Conservation (phyloP, 345 rosid genomes). For the Pistacia vera region DNA sequence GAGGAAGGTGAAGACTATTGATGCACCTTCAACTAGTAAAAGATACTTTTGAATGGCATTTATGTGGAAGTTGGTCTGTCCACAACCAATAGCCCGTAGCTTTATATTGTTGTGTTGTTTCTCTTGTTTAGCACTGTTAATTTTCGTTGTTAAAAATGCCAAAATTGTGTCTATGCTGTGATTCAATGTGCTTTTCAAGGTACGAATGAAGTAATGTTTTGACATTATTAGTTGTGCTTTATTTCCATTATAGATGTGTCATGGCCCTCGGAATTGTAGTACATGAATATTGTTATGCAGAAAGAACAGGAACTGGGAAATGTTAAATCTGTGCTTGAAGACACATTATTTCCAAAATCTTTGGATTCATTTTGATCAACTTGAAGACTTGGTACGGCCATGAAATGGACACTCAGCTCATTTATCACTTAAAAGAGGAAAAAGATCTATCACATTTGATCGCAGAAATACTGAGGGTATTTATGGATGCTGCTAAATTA, state of each 20-base stretch:
- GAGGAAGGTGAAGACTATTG: slow-evolving; percentile 62
- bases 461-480: too few relatives aligned
- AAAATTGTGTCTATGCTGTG: background rate
- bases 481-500: too few relatives aligned
- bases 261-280: background rate
- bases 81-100: background rate
- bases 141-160: slow-evolving; percentile 2
- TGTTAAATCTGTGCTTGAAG: too few relatives aligned
- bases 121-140: background rate
- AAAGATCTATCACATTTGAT: too few relatives aligned
- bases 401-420: too few relatives aligned
- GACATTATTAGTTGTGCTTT: background rate
- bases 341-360: too few relatives aligned
- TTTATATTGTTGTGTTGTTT: background rate
- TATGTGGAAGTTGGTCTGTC: slow-evolving; percentile 3
- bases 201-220: slow-evolving; percentile 10
- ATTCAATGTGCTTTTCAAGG: background rate
- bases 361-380: too few relatives aligned
- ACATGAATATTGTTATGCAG: too few relatives aligned
- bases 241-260: background rate
- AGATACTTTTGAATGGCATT: background rate
- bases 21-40: background rate
- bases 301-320: too few relatives aligned
- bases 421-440: too few relatives aligned
- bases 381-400: too few relatives aligned